Evolutionary conservation across 371 early-diverging fungal species (phyloP).

Genomic region (Mortierella sp.): DNA sequence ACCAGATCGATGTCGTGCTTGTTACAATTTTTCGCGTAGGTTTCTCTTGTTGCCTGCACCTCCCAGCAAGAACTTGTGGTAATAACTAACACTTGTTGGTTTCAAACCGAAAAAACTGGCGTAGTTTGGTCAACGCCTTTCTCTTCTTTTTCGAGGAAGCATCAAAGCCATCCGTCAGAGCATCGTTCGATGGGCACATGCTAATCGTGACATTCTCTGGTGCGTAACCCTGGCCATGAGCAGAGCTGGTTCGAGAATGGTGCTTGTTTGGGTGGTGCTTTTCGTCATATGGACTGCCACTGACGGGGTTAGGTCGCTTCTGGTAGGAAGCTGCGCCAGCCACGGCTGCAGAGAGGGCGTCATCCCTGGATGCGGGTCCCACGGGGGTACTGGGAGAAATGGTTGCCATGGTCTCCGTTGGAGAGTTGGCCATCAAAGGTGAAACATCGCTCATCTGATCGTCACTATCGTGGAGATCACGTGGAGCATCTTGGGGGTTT

Average conservation of each 20-base stretch:
- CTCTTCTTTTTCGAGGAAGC: slow-evolving; percentile 43
- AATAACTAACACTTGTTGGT: slow-evolving; percentile 21
- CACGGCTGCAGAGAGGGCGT: slow-evolving; percentile 18
- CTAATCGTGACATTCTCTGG: slow-evolving; percentile 27
- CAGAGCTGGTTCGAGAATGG: slow-evolving; percentile 26
- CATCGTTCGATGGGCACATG: slow-evolving; percentile 40
- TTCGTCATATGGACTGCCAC: slow-evolving; percentile 18
- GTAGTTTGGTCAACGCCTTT: slow-evolving; percentile 43
- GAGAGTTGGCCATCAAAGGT: slow-evolving; percentile 37
- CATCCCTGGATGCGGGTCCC: slow-evolving; percentile 17
- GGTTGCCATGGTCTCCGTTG: slow-evolving; percentile 52
- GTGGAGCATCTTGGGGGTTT: slow-evolving; percentile 6
- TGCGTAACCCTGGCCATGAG: slow-evolving; percentile 5
- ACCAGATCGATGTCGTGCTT: slow-evolving; percentile 12
- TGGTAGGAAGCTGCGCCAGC: slow-evolving; percentile 7
- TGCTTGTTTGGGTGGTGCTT: slow-evolving; percentile 50
- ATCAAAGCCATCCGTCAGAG: slow-evolving; percentile 30
- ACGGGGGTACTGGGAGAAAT: slow-evolving; percentile 46
- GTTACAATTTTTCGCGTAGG: slow-evolving; percentile 1
- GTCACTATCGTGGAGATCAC: slow-evolving; percentile 26
- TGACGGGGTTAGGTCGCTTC: slow-evolving; percentile 24
- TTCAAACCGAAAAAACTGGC: slow-evolving; percentile 52
- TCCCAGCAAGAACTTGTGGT: not conserved
- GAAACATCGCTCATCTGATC: slow-evolving; percentile 52
- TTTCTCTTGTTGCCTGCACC: not conserved